A percentile compares a stretch with the other conserved stretches of the same genome.
phyloP scores from a whole-genome alignment of 371 early-diverging fungal species.

The Mortierella sp. region DNA sequence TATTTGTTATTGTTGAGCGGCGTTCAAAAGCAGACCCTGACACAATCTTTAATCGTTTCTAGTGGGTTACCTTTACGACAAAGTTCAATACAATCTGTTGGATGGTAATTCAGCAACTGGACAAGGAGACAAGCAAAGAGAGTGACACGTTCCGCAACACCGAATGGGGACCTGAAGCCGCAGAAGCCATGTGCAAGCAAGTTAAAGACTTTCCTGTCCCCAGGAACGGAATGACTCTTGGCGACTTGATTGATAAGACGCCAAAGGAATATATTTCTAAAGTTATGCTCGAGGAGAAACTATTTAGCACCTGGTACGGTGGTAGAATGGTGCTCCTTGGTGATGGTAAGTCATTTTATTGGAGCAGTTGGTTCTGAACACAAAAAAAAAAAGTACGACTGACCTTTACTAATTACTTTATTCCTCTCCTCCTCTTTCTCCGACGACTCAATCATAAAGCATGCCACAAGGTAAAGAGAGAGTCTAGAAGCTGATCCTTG shows the following conservation, averaged over 20 bases:
- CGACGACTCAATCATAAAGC: not conserved
- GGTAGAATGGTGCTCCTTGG: slow-evolving; percentile 31
- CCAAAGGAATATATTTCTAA: slow-evolving; percentile 27
- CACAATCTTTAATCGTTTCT: not conserved
- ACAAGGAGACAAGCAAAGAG: slow-evolving; percentile 1
- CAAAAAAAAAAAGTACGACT: too few relatives aligned
- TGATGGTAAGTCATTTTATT: slow-evolving; percentile 14
- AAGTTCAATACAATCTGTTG: slow-evolving; percentile 16
- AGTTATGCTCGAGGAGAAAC: slow-evolving; percentile 34
- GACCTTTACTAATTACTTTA: not conserved
- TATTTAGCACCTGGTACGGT: slow-evolving; percentile 33
- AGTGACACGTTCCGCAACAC: slow-evolving; percentile 14
- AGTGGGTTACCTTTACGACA: slow-evolving; percentile 35
- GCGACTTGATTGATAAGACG: slow-evolving; percentile 21
- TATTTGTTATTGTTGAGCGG: too few relatives aligned
- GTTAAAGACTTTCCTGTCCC: slow-evolving; percentile 20
- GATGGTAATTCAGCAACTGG: slow-evolving; percentile 17
- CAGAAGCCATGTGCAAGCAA: slow-evolving; percentile 16
- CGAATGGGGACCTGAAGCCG: slow-evolving; percentile 39
- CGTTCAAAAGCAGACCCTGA: not conserved
- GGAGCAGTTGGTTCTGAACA: too few relatives aligned
- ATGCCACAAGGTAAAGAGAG: slow-evolving; percentile 14
- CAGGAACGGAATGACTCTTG: slow-evolving; percentile 11
- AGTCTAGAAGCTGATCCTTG: too few relatives aligned
- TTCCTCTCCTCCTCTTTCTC: not conserved